Conservation (phyloP, 202 grass and related monocot genomes). For the Panicum hallii region DNA sequence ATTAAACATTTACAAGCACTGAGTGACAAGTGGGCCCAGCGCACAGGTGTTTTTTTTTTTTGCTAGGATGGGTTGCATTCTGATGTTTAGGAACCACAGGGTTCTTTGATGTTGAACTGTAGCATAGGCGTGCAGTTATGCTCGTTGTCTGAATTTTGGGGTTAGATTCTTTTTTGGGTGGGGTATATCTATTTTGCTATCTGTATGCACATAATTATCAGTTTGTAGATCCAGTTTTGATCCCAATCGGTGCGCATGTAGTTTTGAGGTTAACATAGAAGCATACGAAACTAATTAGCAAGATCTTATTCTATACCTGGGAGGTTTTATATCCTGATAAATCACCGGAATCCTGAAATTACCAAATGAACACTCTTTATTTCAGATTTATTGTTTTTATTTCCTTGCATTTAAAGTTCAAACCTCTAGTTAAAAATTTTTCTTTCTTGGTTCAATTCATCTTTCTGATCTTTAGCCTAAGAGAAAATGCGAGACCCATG, state of each 20-base stretch:
- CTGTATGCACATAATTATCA: conserved; percentile 20
- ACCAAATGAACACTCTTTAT: too few relatives aligned
- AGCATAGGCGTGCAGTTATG: not conserved
- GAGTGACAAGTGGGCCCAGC: not conserved
- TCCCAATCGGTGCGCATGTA: not conserved
- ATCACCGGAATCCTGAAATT: not conserved
- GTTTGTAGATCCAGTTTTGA: not conserved
- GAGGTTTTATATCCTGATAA: not conserved
- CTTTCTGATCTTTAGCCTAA: too few relatives aligned
- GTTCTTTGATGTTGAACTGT: conserved; percentile 13
- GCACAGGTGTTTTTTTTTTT: not conserved
- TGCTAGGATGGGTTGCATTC: not conserved
- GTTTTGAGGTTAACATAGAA: conserved; percentile 11
- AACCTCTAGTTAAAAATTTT: too few relatives aligned
- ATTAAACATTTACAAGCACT: not conserved
- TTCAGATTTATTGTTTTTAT: too few relatives aligned
- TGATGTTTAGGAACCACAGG: not conserved
- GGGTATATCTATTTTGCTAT: not conserved
- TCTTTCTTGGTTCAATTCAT: too few relatives aligned
- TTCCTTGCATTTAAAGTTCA: too few relatives aligned
- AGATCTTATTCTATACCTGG: not conserved
- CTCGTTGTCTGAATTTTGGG: conserved; percentile 6
- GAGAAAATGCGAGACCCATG: too few relatives aligned
- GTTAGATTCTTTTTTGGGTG: not conserved
- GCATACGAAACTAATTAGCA: not conserved